Conservation (phyloP, 2,329 filamentous ascomycete genomes). For the Emergomyces orientalis region DNA sequence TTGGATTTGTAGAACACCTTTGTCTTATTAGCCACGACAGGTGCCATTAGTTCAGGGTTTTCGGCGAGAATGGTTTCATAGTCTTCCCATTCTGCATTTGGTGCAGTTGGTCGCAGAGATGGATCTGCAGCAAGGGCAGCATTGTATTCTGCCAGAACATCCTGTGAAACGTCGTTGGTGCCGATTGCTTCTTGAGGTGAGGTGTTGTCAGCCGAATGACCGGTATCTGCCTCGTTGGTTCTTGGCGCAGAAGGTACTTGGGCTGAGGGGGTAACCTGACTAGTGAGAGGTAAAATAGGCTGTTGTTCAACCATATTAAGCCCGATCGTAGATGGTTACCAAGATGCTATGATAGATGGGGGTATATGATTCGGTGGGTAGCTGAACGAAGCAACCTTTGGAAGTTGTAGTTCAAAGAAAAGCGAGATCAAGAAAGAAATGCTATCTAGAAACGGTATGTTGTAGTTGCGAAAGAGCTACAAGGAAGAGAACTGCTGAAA, state of each 20-base stretch:
- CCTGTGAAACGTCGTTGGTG: conserved; percentile 10
- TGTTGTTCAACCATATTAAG: neutral
- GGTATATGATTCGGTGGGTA: neutral
- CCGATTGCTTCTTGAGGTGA: neutral
- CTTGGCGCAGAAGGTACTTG: neutral
- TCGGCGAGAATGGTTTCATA: conserved; percentile 14
- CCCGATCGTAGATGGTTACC: neutral
- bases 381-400: neutral
- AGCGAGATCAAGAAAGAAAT: neutral
- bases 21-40: conserved; percentile 9
- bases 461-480: neutral
- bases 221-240: neutral
- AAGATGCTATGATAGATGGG: neutral
- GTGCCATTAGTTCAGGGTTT: conserved; percentile 14
- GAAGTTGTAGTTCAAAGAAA: neutral
- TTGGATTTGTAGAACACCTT: conserved; percentile 16
- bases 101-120: conserved; percentile 9
- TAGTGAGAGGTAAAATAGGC: neutral
- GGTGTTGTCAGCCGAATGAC: neutral
- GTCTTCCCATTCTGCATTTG: conserved; percentile 15
- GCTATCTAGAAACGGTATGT: neutral
- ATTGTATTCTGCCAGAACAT: conserved; percentile 17
- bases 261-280: neutral
- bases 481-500: neutral
- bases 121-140: conserved; percentile 15